Conservation (phyloP, 2,329 filamentous ascomycete genomes). For the Orbilia brochopaga region DNA sequence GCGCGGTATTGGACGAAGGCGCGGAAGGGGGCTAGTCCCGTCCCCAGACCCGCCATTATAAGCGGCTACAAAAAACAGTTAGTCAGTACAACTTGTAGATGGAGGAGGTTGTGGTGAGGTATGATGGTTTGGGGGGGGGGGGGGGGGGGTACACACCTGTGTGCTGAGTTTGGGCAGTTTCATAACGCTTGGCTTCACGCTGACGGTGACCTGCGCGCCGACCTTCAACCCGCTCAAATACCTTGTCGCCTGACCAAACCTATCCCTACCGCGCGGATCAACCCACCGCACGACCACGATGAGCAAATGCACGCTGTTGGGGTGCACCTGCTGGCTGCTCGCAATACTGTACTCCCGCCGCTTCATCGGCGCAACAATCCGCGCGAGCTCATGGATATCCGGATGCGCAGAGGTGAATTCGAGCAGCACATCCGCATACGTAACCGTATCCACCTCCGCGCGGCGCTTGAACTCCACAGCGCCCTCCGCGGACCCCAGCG, state of each 20-base stretch:
- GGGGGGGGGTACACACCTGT: conserved; percentile 64
- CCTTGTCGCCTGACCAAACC: conserved; percentile 89
- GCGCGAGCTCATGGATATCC: conserved; percentile 82
- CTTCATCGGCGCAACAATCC: conserved; percentile 89
- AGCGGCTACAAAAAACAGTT: conserved; percentile 65
- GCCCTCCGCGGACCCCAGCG: conserved; percentile 77
- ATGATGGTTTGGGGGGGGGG: no score
- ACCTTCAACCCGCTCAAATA: conserved; percentile 79
- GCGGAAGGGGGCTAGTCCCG: conserved; percentile 96
- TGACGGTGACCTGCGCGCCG: conserved; percentile 82
- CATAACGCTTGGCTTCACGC: conserved; percentile 98
- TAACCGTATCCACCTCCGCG: conserved; percentile 86
- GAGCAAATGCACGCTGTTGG: conserved; percentile 87
- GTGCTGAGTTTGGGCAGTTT: conserved; percentile 89
- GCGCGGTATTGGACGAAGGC: conserved; percentile 98
- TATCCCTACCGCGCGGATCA: conserved; percentile 82
- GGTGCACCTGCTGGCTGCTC: conserved; percentile 92
- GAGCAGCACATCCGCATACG: conserved; percentile 85
- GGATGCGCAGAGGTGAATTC: conserved; percentile 91
- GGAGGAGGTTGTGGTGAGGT: no score
- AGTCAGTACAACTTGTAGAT: no score
- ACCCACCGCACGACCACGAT: conserved; percentile 98
- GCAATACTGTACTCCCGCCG: conserved; percentile 99
- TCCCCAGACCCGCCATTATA: conserved; percentile 99
- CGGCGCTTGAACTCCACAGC: conserved; percentile 90